A percentile compares a stretch with the other conserved stretches of the same genome.
Conservation (phyloP, 495 filamentous ascomycete genomes). For the Tuber brumale region DNA sequence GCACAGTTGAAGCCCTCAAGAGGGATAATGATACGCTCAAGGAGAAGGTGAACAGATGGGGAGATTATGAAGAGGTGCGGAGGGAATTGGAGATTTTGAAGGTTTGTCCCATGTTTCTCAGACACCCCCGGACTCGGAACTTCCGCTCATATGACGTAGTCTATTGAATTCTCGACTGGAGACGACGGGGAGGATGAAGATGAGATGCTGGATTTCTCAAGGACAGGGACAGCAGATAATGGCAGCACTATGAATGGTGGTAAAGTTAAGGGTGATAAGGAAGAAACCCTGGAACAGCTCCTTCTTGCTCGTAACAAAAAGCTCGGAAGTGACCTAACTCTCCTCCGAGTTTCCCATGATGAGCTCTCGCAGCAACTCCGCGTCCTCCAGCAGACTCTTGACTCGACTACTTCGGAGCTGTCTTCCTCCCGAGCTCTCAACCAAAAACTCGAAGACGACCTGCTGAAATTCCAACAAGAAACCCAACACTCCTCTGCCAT, state of each 20-base stretch:
- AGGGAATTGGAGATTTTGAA: slow-evolving; percentile 93
- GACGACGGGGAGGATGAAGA: slow-evolving; percentile 55
- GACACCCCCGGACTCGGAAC: neutral
- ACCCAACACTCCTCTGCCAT: slow-evolving; percentile 70
- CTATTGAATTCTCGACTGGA: slow-evolving; percentile 88
- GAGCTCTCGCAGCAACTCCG: slow-evolving; percentile 77
- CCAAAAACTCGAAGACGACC: slow-evolving; percentile 84
- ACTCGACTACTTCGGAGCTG: slow-evolving; percentile 74
- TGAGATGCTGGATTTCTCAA: slow-evolving; percentile 36
- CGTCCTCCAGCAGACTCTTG: slow-evolving; percentile 73
- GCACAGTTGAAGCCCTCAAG: slow-evolving; percentile 59
- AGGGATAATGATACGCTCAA: slow-evolving; percentile 66
- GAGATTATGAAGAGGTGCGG: slow-evolving; percentile 93
- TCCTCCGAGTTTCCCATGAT: slow-evolving; percentile 87
- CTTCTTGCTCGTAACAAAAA: slow-evolving; percentile 92
- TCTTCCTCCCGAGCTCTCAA: slow-evolving; percentile 79
- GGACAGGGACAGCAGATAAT: slow-evolving; percentile 42
- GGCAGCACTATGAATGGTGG: slow-evolving; percentile 18
- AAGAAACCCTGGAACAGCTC: slow-evolving; percentile 82
- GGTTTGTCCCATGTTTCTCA: slow-evolving; percentile 42
- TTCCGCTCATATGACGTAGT: slow-evolving; percentile 46
- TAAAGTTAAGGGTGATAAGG: slow-evolving; percentile 52
- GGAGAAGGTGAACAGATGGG: slow-evolving; percentile 75
- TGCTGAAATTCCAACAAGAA: slow-evolving; percentile 79
- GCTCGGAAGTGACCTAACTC: slow-evolving; percentile 82